Conservation (phyloP, 2,329 filamentous ascomycete genomes). For the Fusarium cyanostomum region DNA sequence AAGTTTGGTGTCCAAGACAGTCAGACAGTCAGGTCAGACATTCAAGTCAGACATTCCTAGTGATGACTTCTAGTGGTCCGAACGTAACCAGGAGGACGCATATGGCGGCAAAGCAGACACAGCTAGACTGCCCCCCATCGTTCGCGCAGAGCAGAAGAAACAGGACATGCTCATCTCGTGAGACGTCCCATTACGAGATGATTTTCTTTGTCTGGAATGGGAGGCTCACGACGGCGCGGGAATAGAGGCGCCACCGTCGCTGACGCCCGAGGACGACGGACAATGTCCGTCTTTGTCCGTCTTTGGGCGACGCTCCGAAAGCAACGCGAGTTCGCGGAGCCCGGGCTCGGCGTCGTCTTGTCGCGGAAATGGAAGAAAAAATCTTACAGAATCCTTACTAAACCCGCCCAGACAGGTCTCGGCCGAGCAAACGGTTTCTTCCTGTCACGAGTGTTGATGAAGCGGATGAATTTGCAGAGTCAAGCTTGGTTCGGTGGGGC, state of each 20-base stretch:
- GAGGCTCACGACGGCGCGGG: conserved; percentile 12
- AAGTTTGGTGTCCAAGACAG: conserved; percentile 12
- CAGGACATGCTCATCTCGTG: neutral
- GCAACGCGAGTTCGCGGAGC: too few species aligned
- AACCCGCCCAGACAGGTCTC: conserved; percentile 14
- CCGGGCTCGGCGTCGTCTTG: neutral
- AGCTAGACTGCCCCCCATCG: neutral
- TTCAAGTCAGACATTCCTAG: too few species aligned
- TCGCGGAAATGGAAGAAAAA: neutral
- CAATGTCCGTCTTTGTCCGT: neutral
- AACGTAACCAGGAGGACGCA: neutral
- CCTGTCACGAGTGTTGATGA: conserved; percentile 25
- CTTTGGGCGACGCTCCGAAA: neutral
- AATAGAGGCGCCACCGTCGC: conserved; percentile 1
- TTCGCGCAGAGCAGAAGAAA: neutral
- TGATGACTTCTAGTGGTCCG: too few species aligned
- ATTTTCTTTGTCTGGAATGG: conserved; percentile 14
- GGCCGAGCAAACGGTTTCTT: conserved; percentile 19
- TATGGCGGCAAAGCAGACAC: neutral
- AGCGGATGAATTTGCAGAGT: conserved; percentile 15
- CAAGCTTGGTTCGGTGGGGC: conserved; percentile 1
- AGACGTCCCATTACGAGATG: neutral
- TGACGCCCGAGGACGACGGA: conserved; percentile 1
- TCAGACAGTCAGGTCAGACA: too few species aligned
- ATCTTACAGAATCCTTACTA: neutral